Percentiles rank a stretch among this genome's conserved stretches.
These are phyloP conservation scores for Helminthosporium solani DNA, from an alignment of 2,329 filamentous ascomycete species.

Conservation along the genomic window DNA sequence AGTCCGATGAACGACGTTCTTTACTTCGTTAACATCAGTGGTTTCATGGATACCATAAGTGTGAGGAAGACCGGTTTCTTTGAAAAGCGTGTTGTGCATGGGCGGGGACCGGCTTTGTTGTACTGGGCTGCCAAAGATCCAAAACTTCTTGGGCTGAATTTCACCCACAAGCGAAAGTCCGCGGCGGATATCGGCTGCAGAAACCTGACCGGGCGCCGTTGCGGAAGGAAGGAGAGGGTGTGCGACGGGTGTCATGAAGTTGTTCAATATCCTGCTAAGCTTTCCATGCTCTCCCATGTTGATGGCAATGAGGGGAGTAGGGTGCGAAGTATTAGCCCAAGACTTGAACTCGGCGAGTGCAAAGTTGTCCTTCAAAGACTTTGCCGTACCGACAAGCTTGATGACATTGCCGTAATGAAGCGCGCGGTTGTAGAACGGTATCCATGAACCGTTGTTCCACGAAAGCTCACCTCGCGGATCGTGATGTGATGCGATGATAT, in stretches of 20 bases:
- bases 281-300: constrained; percentile 93
- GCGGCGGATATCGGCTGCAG: constrained; percentile 80
- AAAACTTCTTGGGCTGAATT: constrained; percentile 74
- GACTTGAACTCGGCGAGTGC: constrained; percentile 78
- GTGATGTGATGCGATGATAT: constrained; percentile 93
- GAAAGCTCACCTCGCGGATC: constrained; percentile 77
- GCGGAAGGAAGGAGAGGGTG: constrained; percentile 88
- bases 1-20: constrained; percentile 64
- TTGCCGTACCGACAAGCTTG: constrained; percentile 86
- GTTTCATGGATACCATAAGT: constrained; percentile 78
- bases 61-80: constrained; percentile 76
- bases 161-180: constrained; percentile 77
- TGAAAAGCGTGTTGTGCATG: constrained; percentile 85
- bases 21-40: constrained; percentile 59
- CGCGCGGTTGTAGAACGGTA: constrained; percentile 84
- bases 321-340: constrained; percentile 70
- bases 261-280: constrained; percentile 84
- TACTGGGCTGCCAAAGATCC: constrained; percentile 85
- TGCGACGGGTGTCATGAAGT: constrained; percentile 91
- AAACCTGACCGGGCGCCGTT: constrained; percentile 90
- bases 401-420: constrained; percentile 89
- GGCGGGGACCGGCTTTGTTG: constrained; percentile 79
- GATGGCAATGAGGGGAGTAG: constrained; percentile 85
- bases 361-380: constrained; percentile 79
- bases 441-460: constrained; percentile 93